Conservation (phyloP, 495 filamentous ascomycete genomes). For the Xylaria curta region DNA sequence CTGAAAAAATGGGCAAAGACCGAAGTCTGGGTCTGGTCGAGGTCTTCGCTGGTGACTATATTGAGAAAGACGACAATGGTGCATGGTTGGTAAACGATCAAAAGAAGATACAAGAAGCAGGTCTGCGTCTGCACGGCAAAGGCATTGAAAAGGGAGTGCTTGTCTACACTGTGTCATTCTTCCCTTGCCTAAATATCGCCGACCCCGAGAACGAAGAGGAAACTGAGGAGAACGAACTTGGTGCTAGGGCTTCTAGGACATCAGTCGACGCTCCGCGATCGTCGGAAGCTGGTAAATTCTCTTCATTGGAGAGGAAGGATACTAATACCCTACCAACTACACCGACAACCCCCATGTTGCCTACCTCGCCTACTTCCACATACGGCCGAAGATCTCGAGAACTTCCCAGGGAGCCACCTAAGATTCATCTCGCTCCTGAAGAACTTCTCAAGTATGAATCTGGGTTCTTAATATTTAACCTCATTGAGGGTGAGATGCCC, state of each 20-base stretch:
- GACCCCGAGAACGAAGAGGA: constrained; percentile 89
- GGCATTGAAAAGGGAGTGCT: constrained; percentile 78
- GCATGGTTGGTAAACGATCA: constrained; percentile 82
- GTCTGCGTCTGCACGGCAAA: constrained; percentile 69
- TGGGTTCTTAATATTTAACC: constrained; percentile 91
- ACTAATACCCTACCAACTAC: constrained; percentile 37
- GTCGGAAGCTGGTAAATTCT: constrained; percentile 48
- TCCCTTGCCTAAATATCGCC: constrained; percentile 81
- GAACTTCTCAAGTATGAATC: constrained; percentile 86
- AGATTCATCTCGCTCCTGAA: constrained; percentile 76
- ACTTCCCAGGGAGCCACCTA: constrained; percentile 68
- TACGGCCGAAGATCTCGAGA: constrained; percentile 58
- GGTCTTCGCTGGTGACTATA: constrained; percentile 76
- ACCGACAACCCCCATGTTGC: constrained; percentile 41
- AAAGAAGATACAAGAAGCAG: constrained; percentile 65
- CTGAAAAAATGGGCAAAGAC: constrained; percentile 87
- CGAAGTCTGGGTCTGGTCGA: constrained; percentile 82
- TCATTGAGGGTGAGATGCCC: constrained; percentile 84
- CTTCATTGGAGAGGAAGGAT: constrained; percentile 43
- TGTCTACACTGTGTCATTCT: constrained; percentile 87
- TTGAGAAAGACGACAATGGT: constrained; percentile 76
- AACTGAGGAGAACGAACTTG: constrained; percentile 41
- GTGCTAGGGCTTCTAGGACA: constrained; percentile 40
- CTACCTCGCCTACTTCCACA: constrained; percentile 44
- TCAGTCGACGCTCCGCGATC: constrained; percentile 49